Conservation (phyloP, 2,329 filamentous ascomycete genomes). For the Ophiostoma perfectum region DNA sequence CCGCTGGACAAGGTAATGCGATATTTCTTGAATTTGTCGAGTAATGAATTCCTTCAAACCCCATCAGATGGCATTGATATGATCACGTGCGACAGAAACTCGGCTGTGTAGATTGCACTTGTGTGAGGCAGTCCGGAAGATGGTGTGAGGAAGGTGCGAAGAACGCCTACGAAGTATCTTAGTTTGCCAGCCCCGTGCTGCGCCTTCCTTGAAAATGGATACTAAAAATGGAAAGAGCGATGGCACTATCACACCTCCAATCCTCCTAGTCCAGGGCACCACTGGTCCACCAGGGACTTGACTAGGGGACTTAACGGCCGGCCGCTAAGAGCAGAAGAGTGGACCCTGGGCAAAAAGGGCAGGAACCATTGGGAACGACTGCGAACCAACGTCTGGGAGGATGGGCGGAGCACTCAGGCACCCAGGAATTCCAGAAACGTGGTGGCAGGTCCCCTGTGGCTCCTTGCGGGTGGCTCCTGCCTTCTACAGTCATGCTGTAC, state of each 20-base stretch:
- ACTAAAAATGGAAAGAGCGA: background rate
- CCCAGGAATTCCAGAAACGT: background rate
- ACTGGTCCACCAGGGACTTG: background rate
- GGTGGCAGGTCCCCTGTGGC: background rate
- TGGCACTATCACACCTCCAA: too few species aligned
- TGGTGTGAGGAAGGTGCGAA: background rate
- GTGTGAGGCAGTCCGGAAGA: background rate
- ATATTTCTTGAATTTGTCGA: too few species aligned
- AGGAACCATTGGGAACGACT: background rate
- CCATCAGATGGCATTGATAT: background rate
- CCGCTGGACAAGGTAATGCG: too few species aligned
- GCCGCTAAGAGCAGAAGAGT: background rate
- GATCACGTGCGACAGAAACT: background rate
- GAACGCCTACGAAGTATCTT: background rate
- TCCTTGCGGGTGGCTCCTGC: background rate
- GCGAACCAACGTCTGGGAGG: background rate
- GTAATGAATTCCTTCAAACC: background rate
- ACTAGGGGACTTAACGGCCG: background rate
- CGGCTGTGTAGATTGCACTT: background rate
- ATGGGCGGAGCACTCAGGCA: too few species aligned
- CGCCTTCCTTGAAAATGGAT: slow-evolving; percentile 10
- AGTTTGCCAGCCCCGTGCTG: background rate
- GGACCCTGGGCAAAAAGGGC: background rate
- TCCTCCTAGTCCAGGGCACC: too few species aligned
- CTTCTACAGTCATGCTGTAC: background rate